Conservation (phyloP, 73 alveolate species). For the Stentor coeruleus region DNA sequence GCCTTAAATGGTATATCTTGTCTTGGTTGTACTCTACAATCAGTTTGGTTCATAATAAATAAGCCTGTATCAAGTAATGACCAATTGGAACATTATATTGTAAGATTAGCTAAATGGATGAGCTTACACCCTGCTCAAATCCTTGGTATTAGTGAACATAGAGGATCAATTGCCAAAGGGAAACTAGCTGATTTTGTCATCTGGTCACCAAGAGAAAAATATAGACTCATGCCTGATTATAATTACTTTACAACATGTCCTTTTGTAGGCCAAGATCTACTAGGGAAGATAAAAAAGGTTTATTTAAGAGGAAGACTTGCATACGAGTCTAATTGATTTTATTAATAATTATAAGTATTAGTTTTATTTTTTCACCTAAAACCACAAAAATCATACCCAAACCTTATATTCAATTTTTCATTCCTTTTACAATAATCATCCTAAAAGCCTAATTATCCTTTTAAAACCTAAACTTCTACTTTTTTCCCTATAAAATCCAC, state of each 20-base stretch:
- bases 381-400: too few species aligned
- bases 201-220: constrained; percentile 4
- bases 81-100: constrained; percentile 21
- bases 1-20: background rate
- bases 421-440: too few species aligned
- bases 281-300: constrained; percentile 7
- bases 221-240: background rate
- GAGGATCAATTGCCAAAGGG: constrained; percentile 22
- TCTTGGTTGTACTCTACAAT: background rate
- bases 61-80: background rate
- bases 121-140: constrained; percentile 7
- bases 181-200: constrained; percentile 20
- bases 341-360: too few species aligned
- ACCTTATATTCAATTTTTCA: too few species aligned
- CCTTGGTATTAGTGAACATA: background rate
- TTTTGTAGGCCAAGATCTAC: background rate
- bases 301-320: constrained; percentile 6
- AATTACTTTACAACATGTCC: background rate
- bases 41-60: background rate
- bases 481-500: too few species aligned
- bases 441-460: too few species aligned
- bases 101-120: constrained; percentile 20
- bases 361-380: too few species aligned
- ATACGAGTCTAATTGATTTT: too few species aligned
- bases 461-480: too few species aligned